phyloP scores from a whole-genome alignment of 1,284 basidiomycete species.

The Chalciporus sp. region DNA sequence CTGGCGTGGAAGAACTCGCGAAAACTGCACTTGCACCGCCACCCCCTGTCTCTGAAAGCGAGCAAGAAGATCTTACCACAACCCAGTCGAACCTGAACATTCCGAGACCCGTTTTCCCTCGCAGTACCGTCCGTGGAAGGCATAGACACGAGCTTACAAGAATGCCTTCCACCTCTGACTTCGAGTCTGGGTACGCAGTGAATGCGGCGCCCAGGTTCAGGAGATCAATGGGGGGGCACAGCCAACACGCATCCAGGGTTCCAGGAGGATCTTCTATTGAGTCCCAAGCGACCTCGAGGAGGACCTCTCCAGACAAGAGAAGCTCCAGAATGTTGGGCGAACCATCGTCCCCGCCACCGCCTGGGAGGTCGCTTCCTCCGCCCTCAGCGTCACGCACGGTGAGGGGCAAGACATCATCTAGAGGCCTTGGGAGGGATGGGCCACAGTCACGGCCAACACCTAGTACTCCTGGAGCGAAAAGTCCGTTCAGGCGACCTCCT shows the following conservation, averaged over 20 bases:
- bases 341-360: conserved; percentile 46
- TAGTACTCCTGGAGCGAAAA: conserved; percentile 42
- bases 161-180: conserved; percentile 77
- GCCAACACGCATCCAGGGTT: conserved; percentile 53
- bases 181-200: conserved; percentile 87
- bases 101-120: conserved; percentile 35
- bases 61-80: conserved; percentile 57
- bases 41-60: conserved; percentile 65
- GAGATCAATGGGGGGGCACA: conserved; percentile 39
- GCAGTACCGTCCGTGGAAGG: conserved; percentile 48
- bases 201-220: conserved; percentile 72
- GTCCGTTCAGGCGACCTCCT: conserved; percentile 55
- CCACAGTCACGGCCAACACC: conserved; percentile 44
- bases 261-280: conserved; percentile 51
- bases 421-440: conserved; percentile 51
- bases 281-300: conserved; percentile 62
- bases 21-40: conserved; percentile 66
- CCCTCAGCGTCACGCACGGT: conserved; percentile 32
- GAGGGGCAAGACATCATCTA: conserved; percentile 46
- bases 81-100: conserved; percentile 23
- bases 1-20: conserved; percentile 68
- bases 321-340: conserved; percentile 39
- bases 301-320: conserved; percentile 73
- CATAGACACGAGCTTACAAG: conserved; percentile 47
- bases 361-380: conserved; percentile 24